phyloP scores from a whole-genome alignment of 2,329 filamentous ascomycete species.

The Aspergillus fructus region DNA sequence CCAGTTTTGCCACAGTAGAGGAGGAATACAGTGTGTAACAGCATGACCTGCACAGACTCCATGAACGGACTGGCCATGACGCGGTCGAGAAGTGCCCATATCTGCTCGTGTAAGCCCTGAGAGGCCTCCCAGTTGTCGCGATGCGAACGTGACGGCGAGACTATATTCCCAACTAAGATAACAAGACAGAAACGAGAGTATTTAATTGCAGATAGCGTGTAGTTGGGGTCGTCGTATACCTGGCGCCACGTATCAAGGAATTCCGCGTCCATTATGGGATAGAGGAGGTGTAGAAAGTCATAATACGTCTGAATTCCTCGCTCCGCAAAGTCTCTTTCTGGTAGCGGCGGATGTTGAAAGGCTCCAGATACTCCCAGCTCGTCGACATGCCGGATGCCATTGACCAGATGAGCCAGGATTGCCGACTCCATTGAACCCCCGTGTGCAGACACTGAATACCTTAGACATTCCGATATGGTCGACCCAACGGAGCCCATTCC shows the following conservation, averaged over 20 bases:
- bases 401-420: not conserved
- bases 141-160: not conserved
- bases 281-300: not conserved
- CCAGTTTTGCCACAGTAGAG: slow-evolving; percentile 1
- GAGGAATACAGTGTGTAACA: not conserved
- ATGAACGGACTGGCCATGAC: not conserved
- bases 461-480: not conserved
- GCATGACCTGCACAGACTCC: slow-evolving; percentile 4
- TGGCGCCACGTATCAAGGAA: not conserved
- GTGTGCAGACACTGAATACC: not conserved
- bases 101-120: not conserved
- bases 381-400: not conserved
- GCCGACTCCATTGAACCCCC: not conserved
- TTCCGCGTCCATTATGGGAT: not conserved
- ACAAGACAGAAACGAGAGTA: not conserved
- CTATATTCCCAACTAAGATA: not conserved
- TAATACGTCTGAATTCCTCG: not conserved
- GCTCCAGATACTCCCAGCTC: not conserved
- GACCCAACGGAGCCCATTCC: not conserved
- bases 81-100: not conserved
- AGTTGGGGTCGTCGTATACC: not conserved
- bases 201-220: not conserved
- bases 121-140: not conserved
- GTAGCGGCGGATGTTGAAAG: not conserved
- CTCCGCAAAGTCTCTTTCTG: not conserved